Evolutionary conservation across 805 yeast species (phyloP), one percentile per base, ranked within the genome.

Genomic region (Saccharomyces cerevisiae): DNA sequence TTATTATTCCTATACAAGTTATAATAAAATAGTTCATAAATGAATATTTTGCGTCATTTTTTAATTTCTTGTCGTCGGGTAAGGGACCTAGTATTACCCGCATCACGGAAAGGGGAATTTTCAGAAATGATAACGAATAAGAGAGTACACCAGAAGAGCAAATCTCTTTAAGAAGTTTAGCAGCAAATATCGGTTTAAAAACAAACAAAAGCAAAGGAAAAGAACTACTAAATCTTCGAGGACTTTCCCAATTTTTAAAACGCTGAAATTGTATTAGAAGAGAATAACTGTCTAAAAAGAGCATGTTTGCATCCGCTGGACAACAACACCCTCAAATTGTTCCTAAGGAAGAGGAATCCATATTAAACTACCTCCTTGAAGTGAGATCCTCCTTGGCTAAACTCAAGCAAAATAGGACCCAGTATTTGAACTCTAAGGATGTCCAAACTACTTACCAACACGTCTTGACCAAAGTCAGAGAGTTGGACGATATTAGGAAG

Each of bases 381-480:
- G 74, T 77, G 32, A 74, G 85, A 59, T 70, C 70, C 41, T 59
- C 65, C 8, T 66, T 82, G 13, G 72, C 81, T 0, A 63, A 66
- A 9, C 66, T 80, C 61, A 87, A 86, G 64, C 82, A 81, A 66
- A 85, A 86, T 68, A 77, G 90, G 53, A 70, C 76, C 31, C 82
- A 81, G 55, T 87, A 78, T 60, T 75, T 87, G 62, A 82, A 81
- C 66, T 83, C 90, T 22, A 79, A 80, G 59, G 89, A 83, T 60
- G 84, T 87, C n/a, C 76, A 78, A 59, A 63, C 70, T 10, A 76
- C 81, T 24, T 87, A 87, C 60, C 80, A 80, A 53, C 68, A 74
- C 41, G 88, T 86, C 47, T 72, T 87, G 53, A 66, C 72, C 14
- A 69, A 77, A 47, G 78, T 84, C 13, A 79, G 81, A 56, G 78